Evolutionary conservation across 2,329 filamentous ascomycete genomes (phyloP).

Genomic region (Penicillium sclerotiorum): DNA sequence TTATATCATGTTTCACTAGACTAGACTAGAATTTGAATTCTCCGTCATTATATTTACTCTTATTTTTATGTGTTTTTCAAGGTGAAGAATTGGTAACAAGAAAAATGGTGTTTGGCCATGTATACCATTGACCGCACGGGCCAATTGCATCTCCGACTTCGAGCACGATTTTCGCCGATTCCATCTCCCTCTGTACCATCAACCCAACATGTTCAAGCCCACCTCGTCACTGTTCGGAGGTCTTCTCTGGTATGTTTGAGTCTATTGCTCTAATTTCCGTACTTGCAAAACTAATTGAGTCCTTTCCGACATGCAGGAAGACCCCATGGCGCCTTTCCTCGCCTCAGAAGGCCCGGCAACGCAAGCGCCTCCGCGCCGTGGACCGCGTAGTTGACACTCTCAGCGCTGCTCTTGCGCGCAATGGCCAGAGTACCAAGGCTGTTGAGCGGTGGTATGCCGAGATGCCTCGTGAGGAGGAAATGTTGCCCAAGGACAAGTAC

Average conservation of each 20-base stretch:
- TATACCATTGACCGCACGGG: slow-evolving; percentile 19
- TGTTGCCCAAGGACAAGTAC: slow-evolving; percentile 96
- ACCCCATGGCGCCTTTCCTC: slow-evolving; percentile 92
- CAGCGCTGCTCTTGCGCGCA: slow-evolving; percentile 73
- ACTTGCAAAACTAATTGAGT: slow-evolving; percentile 14
- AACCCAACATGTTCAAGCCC: slow-evolving; percentile 69
- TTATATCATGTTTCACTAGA: too few relatives aligned
- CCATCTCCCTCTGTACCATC: slow-evolving; percentile 12
- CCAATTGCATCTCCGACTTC: slow-evolving; percentile 26
- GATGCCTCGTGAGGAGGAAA: slow-evolving; percentile 95
- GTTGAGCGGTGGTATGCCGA: slow-evolving; percentile 90
- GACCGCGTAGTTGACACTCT: slow-evolving; percentile 85
- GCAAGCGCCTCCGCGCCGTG: slow-evolving; percentile 78
- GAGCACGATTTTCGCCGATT: slow-evolving; percentile 26
- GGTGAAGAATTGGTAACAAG: background rate
- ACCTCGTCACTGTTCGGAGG: slow-evolving; percentile 76
- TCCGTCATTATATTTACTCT: background rate
- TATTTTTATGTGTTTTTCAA: background rate
- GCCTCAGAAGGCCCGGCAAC: slow-evolving; percentile 86
- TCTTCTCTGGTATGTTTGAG: slow-evolving; percentile 71
- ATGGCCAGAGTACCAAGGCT: slow-evolving; percentile 69
- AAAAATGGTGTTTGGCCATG: too few relatives aligned
- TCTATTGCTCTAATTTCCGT: background rate
- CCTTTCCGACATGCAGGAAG: slow-evolving; percentile 65
- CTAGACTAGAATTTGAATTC: background rate